These are phyloP conservation scores for Penicillium sp. DNA, from an alignment of 2,329 filamentous ascomycete species.

Conservation along the genomic window DNA sequence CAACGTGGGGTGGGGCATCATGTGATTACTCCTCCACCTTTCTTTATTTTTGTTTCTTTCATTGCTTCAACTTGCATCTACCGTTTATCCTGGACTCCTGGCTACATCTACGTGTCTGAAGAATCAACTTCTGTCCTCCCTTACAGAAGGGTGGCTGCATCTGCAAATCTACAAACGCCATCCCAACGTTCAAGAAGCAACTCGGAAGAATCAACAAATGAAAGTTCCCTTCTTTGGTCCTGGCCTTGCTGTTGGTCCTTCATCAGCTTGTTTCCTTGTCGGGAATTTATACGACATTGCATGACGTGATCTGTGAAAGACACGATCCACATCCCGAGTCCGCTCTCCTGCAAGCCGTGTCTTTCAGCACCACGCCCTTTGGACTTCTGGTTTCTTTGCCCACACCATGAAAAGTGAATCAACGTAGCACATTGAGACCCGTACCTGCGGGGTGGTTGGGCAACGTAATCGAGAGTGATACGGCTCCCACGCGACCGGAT, in stretches of 20 bases:
- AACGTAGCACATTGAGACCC: conserved; percentile 41
- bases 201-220: conserved; percentile 31
- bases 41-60: background rate
- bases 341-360: conserved; percentile 41
- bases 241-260: conserved; percentile 24
- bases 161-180: background rate
- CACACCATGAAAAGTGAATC: conserved; percentile 44
- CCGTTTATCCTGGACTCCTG: background rate
- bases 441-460: conserved; percentile 38
- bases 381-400: conserved; percentile 43
- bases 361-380: conserved; percentile 43
- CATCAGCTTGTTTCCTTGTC: background rate
- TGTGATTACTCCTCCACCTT: background rate
- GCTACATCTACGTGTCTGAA: background rate
- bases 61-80: background rate
- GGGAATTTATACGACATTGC: conserved; percentile 18
- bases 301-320: conserved; percentile 46
- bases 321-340: conserved; percentile 43
- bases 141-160: background rate
- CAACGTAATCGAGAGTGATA: conserved; percentile 14
- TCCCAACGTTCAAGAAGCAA: conserved; percentile 13
- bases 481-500: conserved; percentile 14
- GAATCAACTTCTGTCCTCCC: background rate
- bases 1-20: conserved; percentile 6
- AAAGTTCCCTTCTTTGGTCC: conserved; percentile 32